Base-by-base conservation (phyloP, 2,329 filamentous ascomycete genomes). In the Cadophora sp. region DNA sequence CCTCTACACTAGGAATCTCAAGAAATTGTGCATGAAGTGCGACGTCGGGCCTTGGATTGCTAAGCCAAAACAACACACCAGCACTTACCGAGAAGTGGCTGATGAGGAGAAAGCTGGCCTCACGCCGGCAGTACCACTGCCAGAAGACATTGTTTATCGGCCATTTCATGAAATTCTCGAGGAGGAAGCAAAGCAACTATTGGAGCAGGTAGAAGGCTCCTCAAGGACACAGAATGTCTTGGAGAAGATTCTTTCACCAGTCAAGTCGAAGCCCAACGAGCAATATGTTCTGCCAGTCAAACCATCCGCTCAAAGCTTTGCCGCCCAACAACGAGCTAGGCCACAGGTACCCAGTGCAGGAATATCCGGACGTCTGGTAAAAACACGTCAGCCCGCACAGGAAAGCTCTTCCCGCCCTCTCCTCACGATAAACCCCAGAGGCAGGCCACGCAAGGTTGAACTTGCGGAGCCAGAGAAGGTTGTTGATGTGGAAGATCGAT, bases 31-130 rank as follows among this genome's bases (percentile, higher is more conserved):
- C 74, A 80, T 79, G 30, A 82, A 84, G 48, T 89, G 87, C 73
- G 83, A 84, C 47, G 84, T 90, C 61, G 88, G 88, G 0, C 85
- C 86, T 1, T 87, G 82, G 82, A 81, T 78, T 63, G 72, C 79
- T 11, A 77, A 79, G 4, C 80, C 84, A 69, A 76, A 83, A 30
- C 77, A 83, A 2, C 82, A 85, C 72, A 85, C 84, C 50, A 78
- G 76, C 64, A 76, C 76, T 18, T 90, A 88, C 84, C 86, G 87
- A 73, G 88, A 91, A 74, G 87, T 90, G 78, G 87, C 87, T 0
- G 83, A 87, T n/a, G 88, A 91, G 77, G 88, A 91, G 75, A 87
- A 90, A 76, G 85, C 86, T 48, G 87, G 87, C 1, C 79, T 90
- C 63, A 90, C 88, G 0, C 88, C 88, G 0, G 81, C 83, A 70